phyloP scores from a whole-genome alignment of 192 early-diverging fungal species.

The Phycomyces nitens region DNA sequence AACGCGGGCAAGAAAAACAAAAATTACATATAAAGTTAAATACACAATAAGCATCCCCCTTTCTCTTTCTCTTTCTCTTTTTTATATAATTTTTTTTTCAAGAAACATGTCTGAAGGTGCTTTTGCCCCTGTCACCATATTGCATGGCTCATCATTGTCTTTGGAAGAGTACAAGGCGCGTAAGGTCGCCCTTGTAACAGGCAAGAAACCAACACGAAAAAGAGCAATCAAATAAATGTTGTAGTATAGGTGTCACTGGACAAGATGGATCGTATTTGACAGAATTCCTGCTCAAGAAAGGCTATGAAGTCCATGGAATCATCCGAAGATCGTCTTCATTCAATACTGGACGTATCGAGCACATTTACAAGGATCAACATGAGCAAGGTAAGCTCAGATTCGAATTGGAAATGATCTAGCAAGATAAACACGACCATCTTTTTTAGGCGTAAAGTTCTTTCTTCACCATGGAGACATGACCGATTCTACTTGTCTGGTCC shows the following conservation, averaged over 20 bases:
- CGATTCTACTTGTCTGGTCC: conserved; percentile 71
- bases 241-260: conserved; percentile 65
- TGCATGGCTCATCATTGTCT: conserved; percentile 5
- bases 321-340: conserved; percentile 80
- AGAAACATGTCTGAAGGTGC: conserved; percentile 36
- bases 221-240: background rate
- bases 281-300: conserved; percentile 69
- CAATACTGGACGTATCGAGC: conserved; percentile 78
- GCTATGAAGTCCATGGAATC: conserved; percentile 77
- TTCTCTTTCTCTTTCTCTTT: background rate
- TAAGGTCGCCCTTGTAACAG: conserved; percentile 61
- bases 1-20: too few relatives aligned
- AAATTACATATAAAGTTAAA: too few relatives aligned
- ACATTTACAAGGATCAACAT: conserved; percentile 73
- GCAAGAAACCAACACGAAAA: conserved; percentile 36
- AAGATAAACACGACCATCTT: too few relatives aligned
- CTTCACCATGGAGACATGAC: conserved; percentile 79
- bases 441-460: conserved; percentile 62
- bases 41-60: too few relatives aligned
- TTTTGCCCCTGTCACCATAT: conserved; percentile 26
- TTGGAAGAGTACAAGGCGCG: conserved; percentile 54
- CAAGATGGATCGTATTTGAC: conserved; percentile 81
- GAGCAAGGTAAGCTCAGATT: conserved; percentile 45
- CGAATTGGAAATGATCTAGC: too few relatives aligned
- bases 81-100: background rate